These are phyloP conservation scores for Schizochytrium sp. DNA, from an alignment of 108 stramenopile genomes.

Conservation along the genomic window DNA sequence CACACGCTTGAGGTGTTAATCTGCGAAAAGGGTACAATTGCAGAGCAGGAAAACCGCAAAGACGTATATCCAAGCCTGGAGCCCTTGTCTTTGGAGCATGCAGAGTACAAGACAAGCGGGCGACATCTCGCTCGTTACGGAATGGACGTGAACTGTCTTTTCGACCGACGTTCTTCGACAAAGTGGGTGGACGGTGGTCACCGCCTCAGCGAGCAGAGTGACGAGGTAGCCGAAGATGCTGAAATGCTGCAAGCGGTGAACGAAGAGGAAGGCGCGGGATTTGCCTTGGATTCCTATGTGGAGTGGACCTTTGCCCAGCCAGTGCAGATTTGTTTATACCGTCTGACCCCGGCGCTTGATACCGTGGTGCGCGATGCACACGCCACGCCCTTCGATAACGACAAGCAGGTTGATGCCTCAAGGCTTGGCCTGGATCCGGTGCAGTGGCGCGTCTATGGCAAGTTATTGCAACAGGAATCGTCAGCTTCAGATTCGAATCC, in stretches of 20 bases:
- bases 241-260: neutral
- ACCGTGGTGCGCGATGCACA: neutral
- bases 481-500: too few relatives aligned
- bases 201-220: neutral
- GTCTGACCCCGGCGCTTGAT: neutral
- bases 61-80: neutral
- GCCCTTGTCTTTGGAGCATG: neutral
- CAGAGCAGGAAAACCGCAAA: neutral
- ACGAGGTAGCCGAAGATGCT: neutral
- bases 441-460: neutral
- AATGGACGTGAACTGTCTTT: neutral
- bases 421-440: neutral
- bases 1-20: neutral
- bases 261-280: neutral
- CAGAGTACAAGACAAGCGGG: neutral
- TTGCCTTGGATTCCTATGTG: neutral
- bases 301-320: neutral
- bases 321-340: neutral
- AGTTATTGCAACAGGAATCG: too few relatives aligned
- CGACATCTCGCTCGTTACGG: neutral
- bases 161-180: neutral
- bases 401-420: neutral
- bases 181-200: constrained; percentile 1
- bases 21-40: neutral
- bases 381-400: neutral